Conservation (phyloP, 495 filamentous ascomycete species). For the Terfezia claveryi region DNA sequence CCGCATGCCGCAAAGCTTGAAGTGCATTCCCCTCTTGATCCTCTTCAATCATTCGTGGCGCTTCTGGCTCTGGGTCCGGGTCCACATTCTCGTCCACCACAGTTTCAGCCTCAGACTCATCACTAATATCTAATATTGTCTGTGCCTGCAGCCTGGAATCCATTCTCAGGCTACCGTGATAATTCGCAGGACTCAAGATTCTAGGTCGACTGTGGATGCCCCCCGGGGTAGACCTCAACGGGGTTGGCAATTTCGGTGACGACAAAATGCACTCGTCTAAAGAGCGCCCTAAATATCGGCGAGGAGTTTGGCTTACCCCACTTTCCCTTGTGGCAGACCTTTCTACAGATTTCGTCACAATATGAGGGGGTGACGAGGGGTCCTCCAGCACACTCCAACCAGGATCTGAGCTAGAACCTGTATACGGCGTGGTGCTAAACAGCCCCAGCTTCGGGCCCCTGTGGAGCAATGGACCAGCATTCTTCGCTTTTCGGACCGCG, state of each 20-base stretch:
- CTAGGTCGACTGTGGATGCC: constrained; percentile 4
- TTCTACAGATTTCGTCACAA: neutral
- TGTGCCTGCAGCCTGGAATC: neutral
- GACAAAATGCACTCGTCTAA: constrained; percentile 11
- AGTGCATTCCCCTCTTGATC: constrained; percentile 15
- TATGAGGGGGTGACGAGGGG: neutral
- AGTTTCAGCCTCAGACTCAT: constrained; percentile 18
- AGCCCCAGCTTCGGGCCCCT: neutral
- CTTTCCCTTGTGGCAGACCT: neutral
- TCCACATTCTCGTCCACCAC: constrained; percentile 14
- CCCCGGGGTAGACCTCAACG: constrained; percentile 15
- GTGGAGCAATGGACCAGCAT: constrained; percentile 5
- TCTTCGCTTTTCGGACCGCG: constrained; percentile 12
- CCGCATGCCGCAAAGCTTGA: constrained; percentile 10
- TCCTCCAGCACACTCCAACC: no score
- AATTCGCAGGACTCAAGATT: neutral
- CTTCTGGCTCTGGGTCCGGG: neutral
- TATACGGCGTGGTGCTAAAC: neutral
- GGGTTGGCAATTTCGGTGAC: constrained; percentile 14
- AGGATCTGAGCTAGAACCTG: no score
- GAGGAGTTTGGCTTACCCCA: neutral
- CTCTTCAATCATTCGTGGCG: neutral
- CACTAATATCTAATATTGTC: constrained; percentile 12
- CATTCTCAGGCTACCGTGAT: neutral
- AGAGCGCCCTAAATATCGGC: neutral